Evolutionary conservation across 257 asterid genomes (phyloP).

Genomic region (Haberlea rhodopensis): DNA sequence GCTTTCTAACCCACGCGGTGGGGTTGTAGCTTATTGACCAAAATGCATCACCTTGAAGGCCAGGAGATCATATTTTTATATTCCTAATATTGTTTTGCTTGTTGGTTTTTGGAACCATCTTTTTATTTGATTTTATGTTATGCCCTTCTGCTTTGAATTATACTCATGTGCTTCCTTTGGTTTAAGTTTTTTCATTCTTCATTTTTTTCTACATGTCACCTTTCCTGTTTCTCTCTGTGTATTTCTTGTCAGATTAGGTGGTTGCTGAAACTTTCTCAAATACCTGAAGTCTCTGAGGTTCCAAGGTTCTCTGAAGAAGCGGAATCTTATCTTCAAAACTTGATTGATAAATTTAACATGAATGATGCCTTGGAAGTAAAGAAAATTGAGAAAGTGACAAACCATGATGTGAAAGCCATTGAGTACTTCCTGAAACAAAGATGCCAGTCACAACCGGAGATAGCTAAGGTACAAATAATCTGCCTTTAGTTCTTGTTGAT

Average conservation of each 20-base stretch:
- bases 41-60: too few species aligned
- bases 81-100: background rate
- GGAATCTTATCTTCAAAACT: constrained; percentile 48
- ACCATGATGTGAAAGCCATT: constrained; percentile 63
- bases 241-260: constrained; percentile 56
- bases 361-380: constrained; percentile 48
- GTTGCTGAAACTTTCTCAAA: constrained; percentile 78
- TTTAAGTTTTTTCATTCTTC: background rate
- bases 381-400: constrained; percentile 51
- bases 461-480: constrained; percentile 48
- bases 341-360: constrained; percentile 54
- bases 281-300: constrained; percentile 66
- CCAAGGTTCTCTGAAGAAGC: constrained; percentile 69
- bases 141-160: background rate
- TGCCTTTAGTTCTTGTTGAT: constrained; percentile 10
- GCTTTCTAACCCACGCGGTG: too few species aligned
- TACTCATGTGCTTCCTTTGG: background rate
- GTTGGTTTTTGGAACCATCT: background rate
- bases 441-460: constrained; percentile 69
- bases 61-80: too few species aligned
- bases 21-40: too few species aligned
- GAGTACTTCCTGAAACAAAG: constrained; percentile 53
- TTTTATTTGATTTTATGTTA: too few species aligned
- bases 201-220: background rate
- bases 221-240: constrained; percentile 8